Evolutionary conservation across 225 moss, liverwort and hornwort species (phyloP).

Genomic region (Climacium dendroides): DNA sequence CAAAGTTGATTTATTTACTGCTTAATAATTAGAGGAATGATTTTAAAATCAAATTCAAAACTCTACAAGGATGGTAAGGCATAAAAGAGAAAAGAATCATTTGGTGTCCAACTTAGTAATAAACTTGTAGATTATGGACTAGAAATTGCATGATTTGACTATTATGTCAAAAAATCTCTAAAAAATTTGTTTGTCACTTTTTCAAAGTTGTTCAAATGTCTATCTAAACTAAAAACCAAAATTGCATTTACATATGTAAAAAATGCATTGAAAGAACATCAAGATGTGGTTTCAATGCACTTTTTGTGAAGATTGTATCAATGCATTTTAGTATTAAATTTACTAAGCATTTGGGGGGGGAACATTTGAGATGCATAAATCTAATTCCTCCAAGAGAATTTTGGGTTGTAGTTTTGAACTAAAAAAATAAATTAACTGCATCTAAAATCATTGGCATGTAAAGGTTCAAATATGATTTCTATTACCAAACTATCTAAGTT

Average conservation of each 20-base stretch:
- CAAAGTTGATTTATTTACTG: background rate
- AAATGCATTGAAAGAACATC: background rate
- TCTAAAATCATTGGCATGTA: background rate
- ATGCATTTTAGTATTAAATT: background rate
- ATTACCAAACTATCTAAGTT: background rate
- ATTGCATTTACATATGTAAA: background rate
- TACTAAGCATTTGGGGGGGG: background rate
- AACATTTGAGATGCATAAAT: background rate
- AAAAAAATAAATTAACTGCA: background rate
- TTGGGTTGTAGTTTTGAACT: background rate
- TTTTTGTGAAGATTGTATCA: background rate
- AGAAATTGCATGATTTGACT: background rate
- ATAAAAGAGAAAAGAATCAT: background rate
- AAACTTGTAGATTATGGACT: background rate
- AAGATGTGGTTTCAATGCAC: background rate
- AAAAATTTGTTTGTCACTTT: background rate
- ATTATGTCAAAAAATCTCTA: no score
- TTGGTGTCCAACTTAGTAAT: background rate
- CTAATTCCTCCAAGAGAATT: background rate
- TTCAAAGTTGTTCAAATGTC: background rate
- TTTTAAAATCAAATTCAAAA: background rate
- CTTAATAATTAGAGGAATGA: no score
- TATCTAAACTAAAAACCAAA: background rate
- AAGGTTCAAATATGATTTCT: background rate
- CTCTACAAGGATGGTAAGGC: background rate